phyloP scores from a whole-genome alignment of 1,139 yeast genomes.

The Zygoascus hellenicus region DNA sequence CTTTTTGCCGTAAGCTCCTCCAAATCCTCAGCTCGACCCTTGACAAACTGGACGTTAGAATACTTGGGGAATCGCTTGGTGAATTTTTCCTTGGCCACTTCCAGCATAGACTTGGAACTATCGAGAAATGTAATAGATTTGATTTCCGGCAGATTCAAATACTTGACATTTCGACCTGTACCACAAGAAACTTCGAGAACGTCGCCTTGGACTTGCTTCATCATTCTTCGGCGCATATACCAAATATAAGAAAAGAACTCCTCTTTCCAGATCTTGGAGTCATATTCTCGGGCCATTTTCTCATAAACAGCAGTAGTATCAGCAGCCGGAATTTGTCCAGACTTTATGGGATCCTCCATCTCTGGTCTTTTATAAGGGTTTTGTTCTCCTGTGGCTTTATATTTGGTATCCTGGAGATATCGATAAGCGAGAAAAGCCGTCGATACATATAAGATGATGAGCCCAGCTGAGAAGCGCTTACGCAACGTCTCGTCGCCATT shows the following conservation, averaged over 20 bases:
- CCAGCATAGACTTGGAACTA: slow-evolving; percentile 79
- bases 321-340: slow-evolving; percentile 47
- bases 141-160: slow-evolving; percentile 54
- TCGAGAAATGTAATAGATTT: slow-evolving; percentile 79
- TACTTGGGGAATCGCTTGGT: slow-evolving; percentile 58
- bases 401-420: slow-evolving; percentile 33
- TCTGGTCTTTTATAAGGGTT: slow-evolving; percentile 30
- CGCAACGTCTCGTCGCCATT: slow-evolving; percentile 7
- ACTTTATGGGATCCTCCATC: slow-evolving; percentile 16
- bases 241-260: slow-evolving; percentile 81
- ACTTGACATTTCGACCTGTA: slow-evolving; percentile 87
- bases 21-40: slow-evolving; percentile 88
- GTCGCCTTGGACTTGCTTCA: slow-evolving; percentile 76
- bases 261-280: slow-evolving; percentile 77
- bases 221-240: slow-evolving; percentile 73
- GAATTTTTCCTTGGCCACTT: slow-evolving; percentile 71
- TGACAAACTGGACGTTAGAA: slow-evolving; percentile 74
- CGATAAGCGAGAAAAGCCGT: slow-evolving; percentile 30
- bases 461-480: slow-evolving; percentile 6
- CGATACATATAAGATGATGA: slow-evolving; percentile 26
- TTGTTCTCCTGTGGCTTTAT: slow-evolving; percentile 34
- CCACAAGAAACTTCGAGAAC: slow-evolving; percentile 94
- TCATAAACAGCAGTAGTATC: slow-evolving; percentile 87
- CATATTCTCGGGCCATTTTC: slow-evolving; percentile 72
- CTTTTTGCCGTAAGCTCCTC: slow-evolving; percentile 45